Base-by-base conservation (phyloP, 805 yeast species). In the Candida cerambycidarum region DNA sequence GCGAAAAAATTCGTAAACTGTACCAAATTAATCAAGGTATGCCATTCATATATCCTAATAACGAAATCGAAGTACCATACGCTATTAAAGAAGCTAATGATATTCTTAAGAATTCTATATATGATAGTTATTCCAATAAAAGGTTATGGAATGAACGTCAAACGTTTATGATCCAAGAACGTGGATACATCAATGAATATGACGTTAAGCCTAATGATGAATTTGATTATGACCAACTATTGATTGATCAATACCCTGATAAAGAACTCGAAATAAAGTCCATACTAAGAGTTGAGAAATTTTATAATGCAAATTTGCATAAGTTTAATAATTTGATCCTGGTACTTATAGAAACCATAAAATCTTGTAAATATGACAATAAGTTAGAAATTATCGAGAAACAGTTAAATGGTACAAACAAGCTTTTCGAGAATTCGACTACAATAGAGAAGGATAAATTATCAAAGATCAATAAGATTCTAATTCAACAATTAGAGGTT, bases 41-140 rank as follows among this genome's bases (percentile, higher is more conserved):
- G 62, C 92, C 93, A 1, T 74, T 82, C 42, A 65, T 85, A 3
- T 82, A 78, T 51, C 90, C 92, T 16, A 0, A 62, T 68, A 67
- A 58, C 5, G 67, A 58, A 4, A 62, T 61, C 1, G 57, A 55
- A 24, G 79, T 82, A 0, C 97, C 97, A 0, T 73, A 65, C 30
- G 89, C 95, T 47, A 80, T 90, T 21, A 69, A 75, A 35, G 96
- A 92, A 58, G 97, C 97, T 0, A 74, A 87, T 17, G 76, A 76
- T 11, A 75, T 92, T 7, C 76, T 88, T 47, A 71, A 75, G 21
- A 65, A 76, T 9, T 78, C 85, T 12, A 75, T 87, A 1, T 71
- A 79, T 43, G 83, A 84, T 16, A 82, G 85, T 36, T 76, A 86
- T 42, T 76, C 82, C n/a, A 70, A 79, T 12, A 74, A 79, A 45